Base-by-base conservation (phyloP, 2,329 filamentous ascomycete species). In the Magnaporthales sp. region DNA sequence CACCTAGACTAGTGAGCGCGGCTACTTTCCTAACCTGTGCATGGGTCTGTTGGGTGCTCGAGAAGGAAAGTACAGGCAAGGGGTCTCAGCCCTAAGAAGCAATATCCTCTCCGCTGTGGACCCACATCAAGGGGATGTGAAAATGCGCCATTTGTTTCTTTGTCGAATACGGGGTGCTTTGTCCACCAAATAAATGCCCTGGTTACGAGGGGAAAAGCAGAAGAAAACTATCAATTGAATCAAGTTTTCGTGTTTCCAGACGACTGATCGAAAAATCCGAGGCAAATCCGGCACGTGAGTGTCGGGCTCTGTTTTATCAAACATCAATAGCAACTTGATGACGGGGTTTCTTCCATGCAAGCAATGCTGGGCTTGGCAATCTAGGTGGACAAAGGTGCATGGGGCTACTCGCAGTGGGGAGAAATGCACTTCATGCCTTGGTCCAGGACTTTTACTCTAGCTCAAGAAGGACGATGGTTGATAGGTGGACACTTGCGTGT, bases 71-170 rank as follows among this genome's bases (percentile, higher is more conserved):
- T 46, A 19, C 15, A n/a, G 24, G 46, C 9, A n/a, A 26, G n/a
- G 54, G 54, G 24, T 58, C 54, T 58, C 54, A 58, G 54, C 54
- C 54, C 54, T 58, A 58, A 58, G 54, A 58, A 58, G 54, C 54
- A 58, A 58, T 15, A 24, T 24, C 1, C 4, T 26, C 54, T n/a
- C 54, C 54, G 54, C 54, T 58, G 24, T 58, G 15, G 7, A 46
- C 38, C 38, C 38, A 19, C 38, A 46, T 46, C 38, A 4, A 46
- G n/a, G 15, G n/a, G n/a, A 19, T 19, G n/a, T 46, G 4, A 19
- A n/a, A n/a, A 46, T 46, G 9, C 10, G 15, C 19, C n/a, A 19
- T n/a, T 46, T 46, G 38, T 46, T 46, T 46, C 38, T 46, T 46
- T 46, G 15, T 46, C 38, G n/a, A 46, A 46, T 19, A 46, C 38